Evolutionary conservation across 805 yeast genomes (phyloP), one percentile per base, ranked within the genome.

Genomic region (Naumovozyma castellii): DNA sequence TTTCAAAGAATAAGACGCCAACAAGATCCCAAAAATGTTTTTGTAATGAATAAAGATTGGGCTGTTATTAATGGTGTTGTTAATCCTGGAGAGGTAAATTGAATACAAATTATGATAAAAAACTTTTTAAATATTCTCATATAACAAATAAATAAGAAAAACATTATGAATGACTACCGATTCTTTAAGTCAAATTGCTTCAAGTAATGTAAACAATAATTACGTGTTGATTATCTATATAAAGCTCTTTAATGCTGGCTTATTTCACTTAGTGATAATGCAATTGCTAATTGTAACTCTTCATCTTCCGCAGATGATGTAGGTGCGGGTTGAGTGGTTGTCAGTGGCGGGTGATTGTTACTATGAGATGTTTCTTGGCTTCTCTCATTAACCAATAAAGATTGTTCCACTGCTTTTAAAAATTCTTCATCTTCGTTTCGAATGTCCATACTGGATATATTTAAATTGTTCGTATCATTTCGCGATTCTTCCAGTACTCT

Each of bases 1-100:
- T 90, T 75, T 69, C 78, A 81, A 57, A 57, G 67, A 38, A 68
- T 83, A 13, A 75, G 97, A 58, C 65, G 62, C 36, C 69, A 75
- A 44, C 73, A 72, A 53, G 97, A 90, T 64, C 96, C 97, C 1
- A 65, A 77, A 3, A 86, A 85, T 10, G 78, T 88, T 2, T 88
- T 90, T 56, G 59, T 86, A 41, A 76, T 85, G 47, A 84, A 86
- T 20, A 71, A 70, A 49, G 75, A 72, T 20, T 90, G 98, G 98
- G 77, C 85, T 10, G 55, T 71, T 16, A 74, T 87, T 61, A 88
- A 88, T 58, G 95, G 95, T 31, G 68, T 82, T 40, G 63, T 76
- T 34, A 67, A 65, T 25, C 10, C 28, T n/a, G 22, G 32, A 3
- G 36, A 38, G 28, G 10, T 32, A n/a, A 6, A 5, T 33, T 18